Evolutionary conservation across 768 basidiomycete genomes (phyloP).

Genomic region (Dendrothele bispora): DNA sequence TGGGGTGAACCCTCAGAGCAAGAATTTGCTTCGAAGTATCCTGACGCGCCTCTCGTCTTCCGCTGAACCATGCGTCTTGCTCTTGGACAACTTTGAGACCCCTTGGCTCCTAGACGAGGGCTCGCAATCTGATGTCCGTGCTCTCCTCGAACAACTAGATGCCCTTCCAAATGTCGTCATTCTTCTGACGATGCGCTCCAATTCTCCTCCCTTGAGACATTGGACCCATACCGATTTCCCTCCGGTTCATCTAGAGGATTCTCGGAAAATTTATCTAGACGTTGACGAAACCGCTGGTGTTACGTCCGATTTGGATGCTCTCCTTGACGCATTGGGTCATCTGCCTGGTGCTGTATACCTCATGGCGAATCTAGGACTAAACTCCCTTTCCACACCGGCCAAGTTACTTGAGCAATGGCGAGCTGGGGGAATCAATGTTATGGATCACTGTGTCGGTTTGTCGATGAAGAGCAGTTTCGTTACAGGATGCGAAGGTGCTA

Average conservation of each 20-base stretch:
- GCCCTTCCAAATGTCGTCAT: slow-evolving; percentile 26
- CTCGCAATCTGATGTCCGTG: slow-evolving; percentile 19
- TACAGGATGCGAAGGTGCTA: neutral
- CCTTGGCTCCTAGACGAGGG: slow-evolving; percentile 28
- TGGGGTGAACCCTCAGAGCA: neutral
- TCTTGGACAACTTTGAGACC: slow-evolving; percentile 43
- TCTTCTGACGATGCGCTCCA: slow-evolving; percentile 33
- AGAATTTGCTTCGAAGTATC: slow-evolving; percentile 8
- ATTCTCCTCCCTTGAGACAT: slow-evolving; percentile 23
- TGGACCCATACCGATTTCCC: slow-evolving; percentile 19
- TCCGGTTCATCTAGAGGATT: slow-evolving; percentile 16
- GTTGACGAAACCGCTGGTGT: slow-evolving; percentile 17
- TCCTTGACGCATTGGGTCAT: slow-evolving; percentile 23
- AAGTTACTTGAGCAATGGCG: neutral
- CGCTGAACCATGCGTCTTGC: slow-evolving; percentile 25
- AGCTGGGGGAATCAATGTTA: neutral
- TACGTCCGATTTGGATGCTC: slow-evolving; percentile 18
- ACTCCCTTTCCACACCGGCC: neutral
- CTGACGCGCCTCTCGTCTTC: slow-evolving; percentile 10
- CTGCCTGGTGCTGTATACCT: slow-evolving; percentile 34
- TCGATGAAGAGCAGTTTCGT: neutral
- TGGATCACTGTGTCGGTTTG: neutral
- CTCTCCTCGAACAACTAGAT: slow-evolving; percentile 22
- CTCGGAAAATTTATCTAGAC: slow-evolving; percentile 18
- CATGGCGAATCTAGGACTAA: slow-evolving; percentile 23